These are phyloP conservation scores for Xanthoconium stramineum DNA, from an alignment of 768 basidiomycete genomes.

Conservation along the genomic window DNA sequence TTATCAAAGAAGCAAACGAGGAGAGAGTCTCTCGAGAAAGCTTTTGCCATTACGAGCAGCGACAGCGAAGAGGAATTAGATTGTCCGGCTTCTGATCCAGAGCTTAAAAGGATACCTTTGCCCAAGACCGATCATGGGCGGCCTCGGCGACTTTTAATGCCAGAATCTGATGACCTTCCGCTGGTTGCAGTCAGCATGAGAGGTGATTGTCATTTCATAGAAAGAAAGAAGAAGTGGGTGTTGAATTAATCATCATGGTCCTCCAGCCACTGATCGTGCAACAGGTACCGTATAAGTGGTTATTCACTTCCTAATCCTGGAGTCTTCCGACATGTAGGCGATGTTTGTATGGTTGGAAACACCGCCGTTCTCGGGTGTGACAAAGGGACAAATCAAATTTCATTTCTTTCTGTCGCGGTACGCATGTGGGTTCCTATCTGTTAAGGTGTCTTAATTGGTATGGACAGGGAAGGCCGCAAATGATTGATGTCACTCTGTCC, in stretches of 20 bases:
- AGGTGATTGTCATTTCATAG: slow-evolving; percentile 43
- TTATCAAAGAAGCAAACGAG: slow-evolving; percentile 8
- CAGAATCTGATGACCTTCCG: slow-evolving; percentile 29
- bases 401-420: slow-evolving; percentile 36
- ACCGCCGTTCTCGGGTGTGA: slow-evolving; percentile 43
- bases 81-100: slow-evolving; percentile 16
- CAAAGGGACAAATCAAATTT: slow-evolving; percentile 41
- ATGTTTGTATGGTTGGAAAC: slow-evolving; percentile 43
- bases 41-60: slow-evolving; percentile 12
- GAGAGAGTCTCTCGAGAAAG: slow-evolving; percentile 4
- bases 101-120: slow-evolving; percentile 28
- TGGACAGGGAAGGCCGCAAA: slow-evolving; percentile 30
- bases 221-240: slow-evolving; percentile 31
- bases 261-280: slow-evolving; percentile 13
- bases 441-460: slow-evolving; percentile 22
- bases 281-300: slow-evolving; percentile 35
- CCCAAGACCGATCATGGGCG: slow-evolving; percentile 33
- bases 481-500: slow-evolving; percentile 30
- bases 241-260: neutral
- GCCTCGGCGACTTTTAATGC: slow-evolving; percentile 32
- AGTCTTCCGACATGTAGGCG: slow-evolving; percentile 40
- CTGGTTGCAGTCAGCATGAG: slow-evolving; percentile 45
- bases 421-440: slow-evolving; percentile 27
- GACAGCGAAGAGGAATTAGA: slow-evolving; percentile 15
- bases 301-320: slow-evolving; percentile 39